Percentiles rank a stretch among this genome's conserved stretches.
Evolutionary conservation across 805 yeast species (phyloP).

Genomic region (Diddensiella santjacobensis): DNA sequence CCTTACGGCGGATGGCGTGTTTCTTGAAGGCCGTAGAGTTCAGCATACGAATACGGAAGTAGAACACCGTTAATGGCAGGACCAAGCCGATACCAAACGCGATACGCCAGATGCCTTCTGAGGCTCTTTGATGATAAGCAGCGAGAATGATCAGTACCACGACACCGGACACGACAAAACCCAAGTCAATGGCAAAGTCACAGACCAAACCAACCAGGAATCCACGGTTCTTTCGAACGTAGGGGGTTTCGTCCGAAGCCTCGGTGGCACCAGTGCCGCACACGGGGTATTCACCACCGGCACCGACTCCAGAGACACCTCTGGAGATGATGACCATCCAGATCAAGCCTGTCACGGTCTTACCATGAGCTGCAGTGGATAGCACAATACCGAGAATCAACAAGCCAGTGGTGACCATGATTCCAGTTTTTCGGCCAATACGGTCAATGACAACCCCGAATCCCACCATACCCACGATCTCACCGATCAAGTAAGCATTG

Average conservation of each 20-base stretch:
- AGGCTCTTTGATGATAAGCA: constrained; percentile 31
- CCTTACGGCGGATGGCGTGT: constrained; percentile 57
- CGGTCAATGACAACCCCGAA: constrained; percentile 16
- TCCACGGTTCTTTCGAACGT: constrained; percentile 8
- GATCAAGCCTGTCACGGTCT: constrained; percentile 56
- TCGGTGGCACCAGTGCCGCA: constrained; percentile 14
- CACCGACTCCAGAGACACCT: constrained; percentile 73
- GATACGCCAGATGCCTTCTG: constrained; percentile 60
- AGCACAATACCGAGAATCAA: constrained; percentile 59
- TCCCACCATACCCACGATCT: constrained; percentile 17
- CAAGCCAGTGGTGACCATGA: constrained; percentile 55
- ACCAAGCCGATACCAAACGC: constrained; percentile 71
- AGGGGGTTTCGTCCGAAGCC: constrained; percentile 12
- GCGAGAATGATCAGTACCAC: constrained; percentile 79
- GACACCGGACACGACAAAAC: constrained; percentile 75
- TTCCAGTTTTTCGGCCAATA: constrained; percentile 38
- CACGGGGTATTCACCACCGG: constrained; percentile 88
- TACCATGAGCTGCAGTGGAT: constrained; percentile 71
- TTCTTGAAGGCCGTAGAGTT: constrained; percentile 61
- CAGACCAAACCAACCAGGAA: constrained; percentile 6
- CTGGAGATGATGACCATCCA: constrained; percentile 71
- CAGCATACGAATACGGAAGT: constrained; percentile 66
- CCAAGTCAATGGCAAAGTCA: constrained; percentile 77
- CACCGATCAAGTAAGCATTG: constrained; percentile 17
- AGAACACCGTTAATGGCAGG: constrained; percentile 68